Conservation (phyloP, 139 green algal species). For the Chlorella sorokiniana region DNA sequence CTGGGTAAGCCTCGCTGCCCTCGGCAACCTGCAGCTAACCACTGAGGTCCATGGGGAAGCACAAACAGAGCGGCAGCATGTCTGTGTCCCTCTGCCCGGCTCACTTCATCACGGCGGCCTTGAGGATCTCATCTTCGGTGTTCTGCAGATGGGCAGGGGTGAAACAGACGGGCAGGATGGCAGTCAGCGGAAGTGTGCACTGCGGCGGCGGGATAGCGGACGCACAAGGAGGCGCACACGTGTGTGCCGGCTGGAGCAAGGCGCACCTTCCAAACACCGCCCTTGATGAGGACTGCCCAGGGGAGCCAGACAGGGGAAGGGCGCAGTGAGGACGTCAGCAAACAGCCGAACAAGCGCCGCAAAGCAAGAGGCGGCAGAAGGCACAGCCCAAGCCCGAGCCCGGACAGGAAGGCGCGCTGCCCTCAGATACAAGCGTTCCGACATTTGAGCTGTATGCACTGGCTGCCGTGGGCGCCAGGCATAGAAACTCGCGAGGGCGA, state of each 20-base stretch:
- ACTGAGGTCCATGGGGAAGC: background rate
- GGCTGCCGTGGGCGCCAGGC: too few species aligned
- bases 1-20: background rate
- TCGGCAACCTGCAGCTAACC: too few species aligned
- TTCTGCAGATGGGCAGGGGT: conserved; percentile 99
- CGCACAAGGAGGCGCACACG: background rate
- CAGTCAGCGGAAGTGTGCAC: background rate
- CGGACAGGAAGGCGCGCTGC: too few species aligned
- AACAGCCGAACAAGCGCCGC: background rate
- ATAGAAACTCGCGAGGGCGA: background rate
- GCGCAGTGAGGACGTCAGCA: background rate
- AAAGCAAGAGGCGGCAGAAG: background rate
- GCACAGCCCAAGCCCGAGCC: background rate
- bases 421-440: too few species aligned
- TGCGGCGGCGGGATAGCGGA: background rate
- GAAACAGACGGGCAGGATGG: background rate
- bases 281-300: conserved; percentile 46
- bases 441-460: too few species aligned
- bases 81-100: background rate
- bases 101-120: conserved; percentile 99
- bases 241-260: background rate
- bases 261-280: conserved; percentile 15
- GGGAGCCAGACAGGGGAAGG: background rate
- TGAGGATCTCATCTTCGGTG: conserved; percentile 99
- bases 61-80: too few species aligned